Percentiles rank a stretch among this genome's conserved stretches.
phyloP scores from a whole-genome alignment of 768 basidiomycete genomes.

The Clavulina sp. region DNA sequence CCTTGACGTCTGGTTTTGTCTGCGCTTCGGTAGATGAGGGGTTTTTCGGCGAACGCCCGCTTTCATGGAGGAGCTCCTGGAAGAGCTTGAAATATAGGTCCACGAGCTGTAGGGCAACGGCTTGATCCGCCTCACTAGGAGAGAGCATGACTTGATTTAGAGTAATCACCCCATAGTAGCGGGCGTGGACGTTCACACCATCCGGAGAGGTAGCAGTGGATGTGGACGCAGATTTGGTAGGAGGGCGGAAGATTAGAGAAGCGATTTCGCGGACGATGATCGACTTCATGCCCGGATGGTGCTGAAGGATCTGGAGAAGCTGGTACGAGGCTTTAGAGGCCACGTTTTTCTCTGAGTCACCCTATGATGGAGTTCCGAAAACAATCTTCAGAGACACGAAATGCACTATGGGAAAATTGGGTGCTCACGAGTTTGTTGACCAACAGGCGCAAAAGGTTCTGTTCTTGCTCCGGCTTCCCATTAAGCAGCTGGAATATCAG shows the following conservation, averaged over 20 bases:
- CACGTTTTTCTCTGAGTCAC: slow-evolving; percentile 74
- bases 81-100: slow-evolving; percentile 93
- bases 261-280: slow-evolving; percentile 79
- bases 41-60: slow-evolving; percentile 19
- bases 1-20: slow-evolving; percentile 20
- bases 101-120: slow-evolving; percentile 61
- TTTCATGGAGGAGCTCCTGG: slow-evolving; percentile 62
- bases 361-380: slow-evolving; percentile 27
- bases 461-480: slow-evolving; percentile 92
- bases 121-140: slow-evolving; percentile 34
- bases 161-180: slow-evolving; percentile 86
- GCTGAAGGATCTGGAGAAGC: slow-evolving; percentile 72
- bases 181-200: slow-evolving; percentile 37
- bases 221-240: slow-evolving; percentile 18
- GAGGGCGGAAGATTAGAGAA: slow-evolving; percentile 53
- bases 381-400: neutral
- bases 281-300: slow-evolving; percentile 83
- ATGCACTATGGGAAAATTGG: neutral
- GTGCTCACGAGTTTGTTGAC: slow-evolving; percentile 77
- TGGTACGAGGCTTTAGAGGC: slow-evolving; percentile 84
- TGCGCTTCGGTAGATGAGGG: slow-evolving; percentile 17
- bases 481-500: slow-evolving; percentile 65
- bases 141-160: slow-evolving; percentile 81
- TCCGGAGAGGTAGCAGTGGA: slow-evolving; percentile 18
- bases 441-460: slow-evolving; percentile 79